Conservation (phyloP, 2,329 filamentous ascomycete species). For the Ascochyta rabiei region DNA sequence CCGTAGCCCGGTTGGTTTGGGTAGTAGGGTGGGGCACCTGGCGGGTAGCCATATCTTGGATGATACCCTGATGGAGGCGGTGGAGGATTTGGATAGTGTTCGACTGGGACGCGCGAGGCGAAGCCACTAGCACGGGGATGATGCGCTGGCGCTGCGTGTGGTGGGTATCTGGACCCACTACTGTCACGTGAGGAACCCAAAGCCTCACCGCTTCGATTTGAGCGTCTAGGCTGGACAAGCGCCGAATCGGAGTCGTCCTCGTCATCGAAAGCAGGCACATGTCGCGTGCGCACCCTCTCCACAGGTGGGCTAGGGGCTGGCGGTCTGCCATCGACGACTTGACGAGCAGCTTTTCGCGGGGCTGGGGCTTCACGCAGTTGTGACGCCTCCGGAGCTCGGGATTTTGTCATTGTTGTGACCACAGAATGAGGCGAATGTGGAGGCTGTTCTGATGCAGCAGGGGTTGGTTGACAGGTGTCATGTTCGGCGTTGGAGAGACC, state of each 20-base stretch:
- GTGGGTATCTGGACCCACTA: slow-evolving; percentile 25
- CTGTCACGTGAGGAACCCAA: slow-evolving; percentile 20
- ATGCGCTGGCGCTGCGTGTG: slow-evolving; percentile 37
- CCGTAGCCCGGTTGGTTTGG: slow-evolving; percentile 40
- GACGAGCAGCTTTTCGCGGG: slow-evolving; percentile 29
- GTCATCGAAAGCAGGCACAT: slow-evolving; percentile 42
- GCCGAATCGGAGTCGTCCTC: slow-evolving; percentile 42
- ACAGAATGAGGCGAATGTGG: slow-evolving; percentile 29
- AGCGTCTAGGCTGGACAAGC: slow-evolving; percentile 37
- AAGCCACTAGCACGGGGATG: slow-evolving; percentile 35
- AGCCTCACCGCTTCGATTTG: slow-evolving; percentile 37
- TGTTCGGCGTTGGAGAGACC: slow-evolving; percentile 14
- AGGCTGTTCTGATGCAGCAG: slow-evolving; percentile 22
- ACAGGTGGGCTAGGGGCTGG: slow-evolving; percentile 45
- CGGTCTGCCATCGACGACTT: slow-evolving; percentile 40
- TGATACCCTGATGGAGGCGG: slow-evolving; percentile 68
- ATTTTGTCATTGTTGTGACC: slow-evolving; percentile 26
- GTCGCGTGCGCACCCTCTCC: slow-evolving; percentile 36
- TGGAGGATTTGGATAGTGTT: slow-evolving; percentile 62
- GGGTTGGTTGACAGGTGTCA: slow-evolving; percentile 24
- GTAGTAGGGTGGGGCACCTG: slow-evolving; percentile 44
- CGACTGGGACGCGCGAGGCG: slow-evolving; percentile 45
- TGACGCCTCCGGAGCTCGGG: slow-evolving; percentile 25
- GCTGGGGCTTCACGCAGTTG: slow-evolving; percentile 35
- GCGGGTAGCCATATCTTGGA: slow-evolving; percentile 43